Evolutionary conservation across 2,329 filamentous ascomycete genomes (phyloP), one percentile per base, ranked within the genome.

Genomic region (Microdochium bolleyi): DNA sequence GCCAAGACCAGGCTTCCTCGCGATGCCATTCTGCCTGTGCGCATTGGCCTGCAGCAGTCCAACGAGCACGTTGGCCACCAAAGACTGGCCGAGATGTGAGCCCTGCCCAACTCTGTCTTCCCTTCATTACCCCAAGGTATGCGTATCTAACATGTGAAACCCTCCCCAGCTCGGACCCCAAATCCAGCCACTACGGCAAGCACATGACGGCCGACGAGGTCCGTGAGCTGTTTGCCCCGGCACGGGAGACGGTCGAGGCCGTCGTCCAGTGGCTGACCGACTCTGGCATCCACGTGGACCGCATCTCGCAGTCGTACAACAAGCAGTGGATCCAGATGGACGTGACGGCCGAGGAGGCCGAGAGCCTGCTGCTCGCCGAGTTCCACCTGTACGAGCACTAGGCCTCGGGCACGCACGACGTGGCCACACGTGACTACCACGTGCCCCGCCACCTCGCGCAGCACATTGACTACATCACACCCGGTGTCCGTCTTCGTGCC

Each of bases 401-500:
- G 13, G 51, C 41, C 41, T 3, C 13, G 16, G 41, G 41, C 19
- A 7, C 19, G 3, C 41, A 46, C 5, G 41, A 46, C 5, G 19
- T 46, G 3, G 13, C 41, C 16, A 46, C 41, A 10, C 3, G 19
- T 3, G 41, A 57, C 49, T 76, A 77, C 57, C 70, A 72, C 52
- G 61, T 77, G 14, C 74, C 74, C 3, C 58, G 63, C 21, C 62
- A 70, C 44, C 53, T 77, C 25, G 64, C 66, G 49, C 54, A 65
- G 13, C 72, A 76, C 53, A 65, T 77, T 52, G 74, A 77, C 61
- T 77, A 75, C 58, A 69, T 78, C 32, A 76, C 70, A 9, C 75
- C 75, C 1, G 73, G 73, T n/a, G 66, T 74, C 49, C 73, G 72
- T 56, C 64, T 76, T 25, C 41, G 41, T 13, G 41, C 41, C 19